Evolutionary conservation across 202 grass and related monocot species (phyloP), one percentile per base, ranked within the genome.

Genomic region (Elaeis oleifera): DNA sequence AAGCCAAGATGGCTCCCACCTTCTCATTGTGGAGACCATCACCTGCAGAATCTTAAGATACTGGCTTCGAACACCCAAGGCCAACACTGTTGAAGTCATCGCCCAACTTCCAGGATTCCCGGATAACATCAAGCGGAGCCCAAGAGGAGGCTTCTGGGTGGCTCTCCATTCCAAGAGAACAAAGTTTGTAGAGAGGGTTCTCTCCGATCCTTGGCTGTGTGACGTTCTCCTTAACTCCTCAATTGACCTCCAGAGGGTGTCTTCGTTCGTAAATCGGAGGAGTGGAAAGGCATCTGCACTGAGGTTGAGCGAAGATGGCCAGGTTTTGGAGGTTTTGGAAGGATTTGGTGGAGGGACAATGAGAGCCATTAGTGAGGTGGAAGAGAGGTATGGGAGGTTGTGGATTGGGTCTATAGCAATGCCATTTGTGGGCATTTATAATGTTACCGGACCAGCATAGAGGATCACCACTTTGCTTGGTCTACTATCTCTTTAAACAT

Each of bases 91-190:
- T 0, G 79, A 97, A 5, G 64, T 86, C 18, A 60, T 89, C 1
- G 65, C 20, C 4, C 64, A 53, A 18, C 72, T 92, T 3, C 17
- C 65, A 0, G 70, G 82, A 23, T 97, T 81, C 16, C 87, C 84
- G 0, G 92, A 96, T 16, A 96, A 96, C 71, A 86, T 91, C 60
- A 83, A 83, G 74, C 60, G 49, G 68, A 89, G 81, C 61, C 81
- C 84, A 1, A 78, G 81, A 59, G 84, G 92, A 16, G 92, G 92
- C 1, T 91, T 85, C 15, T 96, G 84, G 92, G 71, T 91, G 1
- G 84, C 81, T 0, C 53, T 91, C 39, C 87, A 97, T 20, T 81
- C 87, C 3, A 85, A 59, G 77, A 85, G 84, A 55, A 74, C 81
- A 5, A 81, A 69, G 60, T 21, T 91, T 23, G 63, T 64, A 0